phyloP scores from a whole-genome alignment of 2,329 filamentous ascomycete species.

The Microcera coccophila region DNA sequence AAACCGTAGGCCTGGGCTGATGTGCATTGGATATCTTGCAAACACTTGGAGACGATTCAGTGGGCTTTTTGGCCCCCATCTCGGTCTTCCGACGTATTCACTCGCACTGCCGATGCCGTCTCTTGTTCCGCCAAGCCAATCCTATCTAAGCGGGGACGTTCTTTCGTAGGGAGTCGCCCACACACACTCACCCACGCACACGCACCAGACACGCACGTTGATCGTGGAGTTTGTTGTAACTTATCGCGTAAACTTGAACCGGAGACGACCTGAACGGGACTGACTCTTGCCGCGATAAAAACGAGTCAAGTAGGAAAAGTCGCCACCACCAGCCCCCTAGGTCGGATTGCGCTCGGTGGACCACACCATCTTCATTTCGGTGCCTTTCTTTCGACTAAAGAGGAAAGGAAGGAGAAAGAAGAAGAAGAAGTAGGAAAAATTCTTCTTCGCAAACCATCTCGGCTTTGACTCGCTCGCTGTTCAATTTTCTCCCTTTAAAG shows the following conservation, averaged over 20 bases:
- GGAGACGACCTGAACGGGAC: not conserved
- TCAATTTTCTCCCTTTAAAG: not conserved
- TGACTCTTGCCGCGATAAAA: not conserved
- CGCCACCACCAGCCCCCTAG: constrained; percentile 24
- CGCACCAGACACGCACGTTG: no score
- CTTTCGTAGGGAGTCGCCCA: not conserved
- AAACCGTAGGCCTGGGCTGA: not conserved
- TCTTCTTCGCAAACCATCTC: not conserved
- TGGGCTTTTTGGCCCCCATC: not conserved
- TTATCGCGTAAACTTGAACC: not conserved
- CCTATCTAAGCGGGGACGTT: not conserved
- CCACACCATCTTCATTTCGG: not conserved
- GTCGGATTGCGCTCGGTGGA: constrained; percentile 12
- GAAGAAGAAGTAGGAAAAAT: no score
- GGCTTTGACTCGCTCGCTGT: not conserved
- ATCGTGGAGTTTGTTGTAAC: no score
- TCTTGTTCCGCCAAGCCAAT: not conserved
- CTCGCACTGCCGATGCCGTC: not conserved
- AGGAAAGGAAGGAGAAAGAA: not conserved
- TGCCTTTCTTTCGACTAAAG: not conserved
- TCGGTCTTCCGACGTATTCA: no score
- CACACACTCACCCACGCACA: not conserved
- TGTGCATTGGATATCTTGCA: not conserved
- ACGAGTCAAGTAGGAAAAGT: constrained; percentile 18
- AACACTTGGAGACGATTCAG: not conserved